Evolutionary conservation across 371 early-diverging fungal species (phyloP).

Genomic region (Lichtheimia corymbifera): DNA sequence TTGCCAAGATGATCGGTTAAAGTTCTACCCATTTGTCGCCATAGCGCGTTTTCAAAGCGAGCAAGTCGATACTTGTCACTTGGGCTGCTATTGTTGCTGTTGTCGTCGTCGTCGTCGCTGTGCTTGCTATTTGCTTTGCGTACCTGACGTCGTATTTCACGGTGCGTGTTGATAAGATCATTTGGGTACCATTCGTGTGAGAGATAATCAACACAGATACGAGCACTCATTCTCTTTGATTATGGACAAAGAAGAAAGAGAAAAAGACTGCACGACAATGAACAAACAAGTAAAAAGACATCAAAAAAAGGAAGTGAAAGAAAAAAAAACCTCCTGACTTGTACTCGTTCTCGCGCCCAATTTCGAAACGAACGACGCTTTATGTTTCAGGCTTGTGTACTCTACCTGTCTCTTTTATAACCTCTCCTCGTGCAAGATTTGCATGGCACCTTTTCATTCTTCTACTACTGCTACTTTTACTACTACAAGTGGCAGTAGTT

Average conservation of each 20-base stretch:
- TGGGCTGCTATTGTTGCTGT: constrained; percentile 9
- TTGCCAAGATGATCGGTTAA: constrained; percentile 23
- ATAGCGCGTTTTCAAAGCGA: constrained; percentile 41
- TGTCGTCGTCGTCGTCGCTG: neutral
- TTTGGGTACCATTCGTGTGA: constrained; percentile 18
- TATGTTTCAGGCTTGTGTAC: neutral
- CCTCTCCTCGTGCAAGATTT: neutral
- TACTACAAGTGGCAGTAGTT: neutral
- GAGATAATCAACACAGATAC: constrained; percentile 21
- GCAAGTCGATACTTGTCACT: constrained; percentile 17
- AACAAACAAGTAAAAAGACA: neutral
- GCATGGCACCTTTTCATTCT: neutral
- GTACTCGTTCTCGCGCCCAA: constrained; percentile 5
- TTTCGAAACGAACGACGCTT: neutral
- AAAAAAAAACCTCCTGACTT: constrained; percentile 4
- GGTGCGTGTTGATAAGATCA: constrained; percentile 14
- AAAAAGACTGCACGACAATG: neutral
- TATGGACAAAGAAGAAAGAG: neutral
- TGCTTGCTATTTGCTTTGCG: constrained; percentile 4
- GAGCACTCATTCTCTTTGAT: neutral
- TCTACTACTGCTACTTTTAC: neutral
- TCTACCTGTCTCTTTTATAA: neutral
- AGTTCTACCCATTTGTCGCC: constrained; percentile 39
- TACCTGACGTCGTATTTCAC: constrained; percentile 16
- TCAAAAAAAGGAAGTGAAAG: constrained; percentile 3